Evolutionary conservation across 345 rosid genomes (phyloP), one percentile per base, ranked within the genome.

Genomic region (Salix viminalis): DNA sequence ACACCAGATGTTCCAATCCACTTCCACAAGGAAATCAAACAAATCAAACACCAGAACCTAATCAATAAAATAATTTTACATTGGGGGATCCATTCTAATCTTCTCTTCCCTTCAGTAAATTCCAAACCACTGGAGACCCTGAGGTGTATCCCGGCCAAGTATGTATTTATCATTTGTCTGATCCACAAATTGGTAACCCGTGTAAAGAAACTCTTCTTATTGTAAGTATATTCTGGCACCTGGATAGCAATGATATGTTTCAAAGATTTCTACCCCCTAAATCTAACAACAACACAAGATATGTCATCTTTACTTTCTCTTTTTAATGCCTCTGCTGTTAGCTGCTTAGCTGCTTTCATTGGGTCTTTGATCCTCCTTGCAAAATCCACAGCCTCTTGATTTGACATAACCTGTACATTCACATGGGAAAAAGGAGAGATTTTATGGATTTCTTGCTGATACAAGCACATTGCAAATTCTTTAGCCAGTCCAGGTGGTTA

Each of bases 241-340:
- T 2, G n/a, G 68, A 67, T 70, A 77, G 73, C 36, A 54, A 67
- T 76, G 34, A 18, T 52, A 10, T 42, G 36, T 73, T 52, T 19
- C 71, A 66, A 82, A 16, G 66, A 24, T 73, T 8, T 72, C 80
- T 78, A 88, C 81, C 83, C 83, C 79, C 88, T 85, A 77, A 91
- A 87, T 79, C 89, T 91, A 74, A 91, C 83, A 11, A 91, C 94
- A 1, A 91, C 87, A 37, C 97, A 91, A 67, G 97, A 91, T 44
- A 91, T 91, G 56, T 91, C 97, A 64, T 91, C 97, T 87, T 86
- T 90, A 50, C 92, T 90, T 1, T 86, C 94, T 85, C 89, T 83
- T 81, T 82, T 83, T 44, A 91, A 41, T 16, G 94, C 94, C 83
- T 91, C 94, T 0, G 88, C 66, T 4, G 89, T 90, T 76, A 90